phyloP scores from a whole-genome alignment of 345 rosid genomes.

The Lepidium didymum region DNA sequence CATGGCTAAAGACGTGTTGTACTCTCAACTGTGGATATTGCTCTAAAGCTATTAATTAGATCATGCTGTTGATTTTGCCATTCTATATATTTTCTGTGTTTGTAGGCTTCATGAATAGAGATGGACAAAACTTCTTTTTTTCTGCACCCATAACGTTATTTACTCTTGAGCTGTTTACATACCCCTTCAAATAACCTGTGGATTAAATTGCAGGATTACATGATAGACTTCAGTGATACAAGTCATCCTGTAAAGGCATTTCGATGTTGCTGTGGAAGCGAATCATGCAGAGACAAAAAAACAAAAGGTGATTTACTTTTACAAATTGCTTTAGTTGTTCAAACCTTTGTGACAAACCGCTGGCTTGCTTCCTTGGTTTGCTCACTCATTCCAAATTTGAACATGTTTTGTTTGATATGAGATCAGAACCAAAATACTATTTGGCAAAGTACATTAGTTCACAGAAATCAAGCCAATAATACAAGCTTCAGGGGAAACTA shows the following conservation, averaged over 20 bases:
- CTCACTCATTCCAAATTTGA: background rate
- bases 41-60: background rate
- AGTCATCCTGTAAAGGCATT: constrained; percentile 79
- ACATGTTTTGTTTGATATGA: background rate
- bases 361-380: constrained; percentile 7
- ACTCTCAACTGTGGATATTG: background rate
- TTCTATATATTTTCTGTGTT: background rate
- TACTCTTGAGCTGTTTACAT: background rate
- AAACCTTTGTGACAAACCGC: background rate
- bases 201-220: constrained; percentile 55
- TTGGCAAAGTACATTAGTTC: background rate
- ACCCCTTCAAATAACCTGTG: background rate
- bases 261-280: constrained; percentile 60
- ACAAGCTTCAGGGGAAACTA: background rate
- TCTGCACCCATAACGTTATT: background rate
- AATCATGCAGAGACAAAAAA: constrained; percentile 48
- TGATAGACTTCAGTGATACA: constrained; percentile 61
- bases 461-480: background rate
- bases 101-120: background rate
- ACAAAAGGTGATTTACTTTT: constrained; percentile 24
- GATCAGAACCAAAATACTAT: background rate
- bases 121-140: background rate
- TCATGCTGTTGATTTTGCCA: constrained; percentile 2
- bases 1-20: background rate
- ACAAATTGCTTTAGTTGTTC: background rate